phyloP scores from a whole-genome alignment of 2,329 filamentous ascomycete genomes.

The Apiospora kogelbergensis region DNA sequence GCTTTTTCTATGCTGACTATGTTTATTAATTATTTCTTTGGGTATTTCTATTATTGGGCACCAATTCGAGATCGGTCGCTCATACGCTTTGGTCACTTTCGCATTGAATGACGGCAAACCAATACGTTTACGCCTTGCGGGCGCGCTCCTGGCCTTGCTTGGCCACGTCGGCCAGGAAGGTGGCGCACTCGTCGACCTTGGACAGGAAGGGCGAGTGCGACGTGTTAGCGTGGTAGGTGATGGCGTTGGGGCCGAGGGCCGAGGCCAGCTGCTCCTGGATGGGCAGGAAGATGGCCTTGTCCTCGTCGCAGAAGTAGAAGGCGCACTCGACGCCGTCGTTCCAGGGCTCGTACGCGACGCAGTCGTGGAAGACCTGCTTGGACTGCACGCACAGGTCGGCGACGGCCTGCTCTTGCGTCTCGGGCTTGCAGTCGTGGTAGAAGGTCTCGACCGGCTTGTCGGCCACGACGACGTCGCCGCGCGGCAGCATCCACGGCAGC shows the following conservation, averaged over 20 bases:
- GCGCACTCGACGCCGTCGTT: slow-evolving; percentile 20
- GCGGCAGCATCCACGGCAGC: slow-evolving; percentile 24
- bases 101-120: too few relatives aligned
- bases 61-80: neutral
- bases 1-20: neutral
- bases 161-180: slow-evolving; percentile 11
- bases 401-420: slow-evolving; percentile 15
- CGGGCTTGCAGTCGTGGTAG: slow-evolving; percentile 21
- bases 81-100: too few relatives aligned
- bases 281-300: slow-evolving; percentile 14
- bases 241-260: slow-evolving; percentile 15
- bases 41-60: neutral
- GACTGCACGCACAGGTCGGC: slow-evolving; percentile 20
- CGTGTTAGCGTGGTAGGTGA: slow-evolving; percentile 15
- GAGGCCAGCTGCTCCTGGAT: slow-evolving; percentile 17
- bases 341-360: slow-evolving; percentile 22
- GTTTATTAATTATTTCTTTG: neutral
- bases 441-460: slow-evolving; percentile 18
- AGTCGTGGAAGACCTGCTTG: slow-evolving; percentile 18
- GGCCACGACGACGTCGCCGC: slow-evolving; percentile 16
- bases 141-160: slow-evolving; percentile 9
- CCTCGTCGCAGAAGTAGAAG: slow-evolving; percentile 21
- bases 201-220: slow-evolving; percentile 21
- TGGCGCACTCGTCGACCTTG: slow-evolving; percentile 15
- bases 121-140: neutral